Conservation (phyloP, 768 basidiomycete genomes). For the Cystoderma amianthinum region DNA sequence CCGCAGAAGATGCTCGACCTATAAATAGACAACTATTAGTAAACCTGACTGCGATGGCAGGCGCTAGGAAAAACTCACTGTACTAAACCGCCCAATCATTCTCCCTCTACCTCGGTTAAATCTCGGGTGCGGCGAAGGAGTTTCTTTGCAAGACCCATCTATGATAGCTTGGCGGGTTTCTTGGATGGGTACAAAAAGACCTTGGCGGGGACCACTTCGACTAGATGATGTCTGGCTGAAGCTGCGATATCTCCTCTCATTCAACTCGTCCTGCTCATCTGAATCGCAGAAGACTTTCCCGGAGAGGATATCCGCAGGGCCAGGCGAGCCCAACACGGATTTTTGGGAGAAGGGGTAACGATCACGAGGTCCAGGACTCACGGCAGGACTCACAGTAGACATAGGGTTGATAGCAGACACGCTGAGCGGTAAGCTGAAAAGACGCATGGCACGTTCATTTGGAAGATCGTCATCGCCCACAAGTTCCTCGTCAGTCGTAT, state of each 20-base stretch:
- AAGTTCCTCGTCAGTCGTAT: slow-evolving; percentile 81
- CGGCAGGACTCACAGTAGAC: slow-evolving; percentile 57
- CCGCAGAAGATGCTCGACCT: slow-evolving; percentile 30
- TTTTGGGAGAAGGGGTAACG: slow-evolving; percentile 16
- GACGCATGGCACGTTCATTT: slow-evolving; percentile 67
- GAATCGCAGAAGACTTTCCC: slow-evolving; percentile 51
- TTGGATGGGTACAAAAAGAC: slow-evolving; percentile 28
- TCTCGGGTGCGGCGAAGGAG: slow-evolving; percentile 47
- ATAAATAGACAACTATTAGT: slow-evolving; percentile 9
- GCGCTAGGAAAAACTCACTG: slow-evolving; percentile 18
- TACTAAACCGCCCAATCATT: slow-evolving; percentile 13
- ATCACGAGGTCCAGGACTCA: no score
- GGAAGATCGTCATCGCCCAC: slow-evolving; percentile 70
- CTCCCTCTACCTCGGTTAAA: slow-evolving; percentile 21
- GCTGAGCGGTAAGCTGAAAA: slow-evolving; percentile 59
- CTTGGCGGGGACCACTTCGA: slow-evolving; percentile 25
- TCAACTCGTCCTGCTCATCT: slow-evolving; percentile 29
- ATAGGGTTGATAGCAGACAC: slow-evolving; percentile 67
- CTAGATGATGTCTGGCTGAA: background rate
- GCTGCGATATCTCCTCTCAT: background rate
- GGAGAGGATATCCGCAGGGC: slow-evolving; percentile 63
- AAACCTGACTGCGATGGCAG: slow-evolving; percentile 9
- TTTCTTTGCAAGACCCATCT: slow-evolving; percentile 32
- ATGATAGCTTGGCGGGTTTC: slow-evolving; percentile 37
- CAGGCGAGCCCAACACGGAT: slow-evolving; percentile 23